Evolutionary conservation across 2,329 filamentous ascomycete genomes (phyloP), one percentile per base, ranked within the genome.

Genomic region (Aspergillus latus): DNA sequence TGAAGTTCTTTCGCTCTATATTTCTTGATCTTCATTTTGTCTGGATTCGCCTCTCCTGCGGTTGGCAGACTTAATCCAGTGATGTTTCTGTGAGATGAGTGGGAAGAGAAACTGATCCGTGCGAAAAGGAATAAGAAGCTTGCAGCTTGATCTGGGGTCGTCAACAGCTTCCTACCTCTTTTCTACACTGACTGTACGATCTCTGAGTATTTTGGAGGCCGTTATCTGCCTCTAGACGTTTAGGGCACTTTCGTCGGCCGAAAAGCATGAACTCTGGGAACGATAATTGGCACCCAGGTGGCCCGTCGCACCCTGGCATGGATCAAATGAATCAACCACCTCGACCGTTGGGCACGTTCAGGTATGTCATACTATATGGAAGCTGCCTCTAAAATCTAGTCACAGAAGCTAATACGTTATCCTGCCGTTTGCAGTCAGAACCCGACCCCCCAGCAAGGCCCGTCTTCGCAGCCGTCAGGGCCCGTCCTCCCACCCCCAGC

Each of bases 341-440:
- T 60, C 72, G 76, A 59, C 72, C 74, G 43, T 66, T 77, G 62
- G 74, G 74, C 43, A 72, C 74, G 29, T 79, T 76, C 66, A 72
- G 74, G 76, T 78, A 75, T 61, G 71, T 47, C n/a, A 16, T 21
- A 2, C 16, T 21, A 15, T 13, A 6, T 21, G 39, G 8, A 29
- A 9, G 5, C 8, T 49, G 21, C 30, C 46, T 50, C 51, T 39
- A 13, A 36, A n/a, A 13, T 21, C 34, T 11, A 43, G 30, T 16
- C 34, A 28, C 21, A 47, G 32, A 39, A 32, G 32, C 53, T 65
- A 46, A 61, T 52, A 15, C 36, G 29, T 48, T 43, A 46, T 50
- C 39, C 39, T 34, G 50, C 52, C 46, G 50, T 42, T 36, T 49
- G 44, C 52, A 75, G 73, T 58, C 73, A 74, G 67, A 75, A 74